phyloP scores from a whole-genome alignment of 2,329 filamentous ascomycete genomes.

The Fusarium citri region DNA sequence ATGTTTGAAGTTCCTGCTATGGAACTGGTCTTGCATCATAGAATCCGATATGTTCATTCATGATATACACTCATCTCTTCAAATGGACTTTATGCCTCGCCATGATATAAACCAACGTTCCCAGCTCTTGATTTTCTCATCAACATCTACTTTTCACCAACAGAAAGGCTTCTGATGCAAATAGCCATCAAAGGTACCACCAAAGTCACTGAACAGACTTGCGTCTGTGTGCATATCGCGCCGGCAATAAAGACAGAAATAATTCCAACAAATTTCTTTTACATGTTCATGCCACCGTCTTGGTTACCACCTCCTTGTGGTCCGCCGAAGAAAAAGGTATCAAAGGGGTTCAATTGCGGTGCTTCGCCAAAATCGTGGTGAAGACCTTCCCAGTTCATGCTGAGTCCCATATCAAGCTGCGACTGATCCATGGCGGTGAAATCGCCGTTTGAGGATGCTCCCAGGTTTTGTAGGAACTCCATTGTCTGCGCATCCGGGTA shows the following conservation, averaged over 20 bases:
- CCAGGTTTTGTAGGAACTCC: slow-evolving; percentile 65
- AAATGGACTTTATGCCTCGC: slow-evolving; percentile 4
- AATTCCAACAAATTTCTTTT: slow-evolving; percentile 14
- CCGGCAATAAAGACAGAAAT: slow-evolving; percentile 30
- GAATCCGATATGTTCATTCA: neutral
- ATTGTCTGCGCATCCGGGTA: slow-evolving; percentile 64
- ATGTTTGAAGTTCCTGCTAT: neutral
- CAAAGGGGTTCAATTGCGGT: slow-evolving; percentile 74
- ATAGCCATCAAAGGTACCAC: slow-evolving; percentile 25
- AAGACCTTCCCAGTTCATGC: slow-evolving; percentile 72
- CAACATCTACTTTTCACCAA: slow-evolving; percentile 13
- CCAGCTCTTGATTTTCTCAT: slow-evolving; percentile 1
- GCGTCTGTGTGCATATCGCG: slow-evolving; percentile 32
- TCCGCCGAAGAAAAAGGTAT: slow-evolving; percentile 78
- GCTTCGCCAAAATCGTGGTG: slow-evolving; percentile 72
- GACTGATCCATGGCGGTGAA: slow-evolving; percentile 55
- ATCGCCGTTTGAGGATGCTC: slow-evolving; percentile 48
- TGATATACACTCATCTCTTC: neutral
- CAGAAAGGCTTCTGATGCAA: slow-evolving; percentile 14
- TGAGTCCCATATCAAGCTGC: slow-evolving; percentile 73
- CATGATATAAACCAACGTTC: neutral
- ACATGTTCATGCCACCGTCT: slow-evolving; percentile 46
- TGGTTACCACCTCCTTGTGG: slow-evolving; percentile 51
- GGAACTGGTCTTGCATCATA: neutral
- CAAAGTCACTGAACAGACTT: slow-evolving; percentile 24